Evolutionary conservation across 352 stramenopile species (phyloP), one percentile per base, ranked within the genome.

Genomic region (Globisporangium polare): DNA sequence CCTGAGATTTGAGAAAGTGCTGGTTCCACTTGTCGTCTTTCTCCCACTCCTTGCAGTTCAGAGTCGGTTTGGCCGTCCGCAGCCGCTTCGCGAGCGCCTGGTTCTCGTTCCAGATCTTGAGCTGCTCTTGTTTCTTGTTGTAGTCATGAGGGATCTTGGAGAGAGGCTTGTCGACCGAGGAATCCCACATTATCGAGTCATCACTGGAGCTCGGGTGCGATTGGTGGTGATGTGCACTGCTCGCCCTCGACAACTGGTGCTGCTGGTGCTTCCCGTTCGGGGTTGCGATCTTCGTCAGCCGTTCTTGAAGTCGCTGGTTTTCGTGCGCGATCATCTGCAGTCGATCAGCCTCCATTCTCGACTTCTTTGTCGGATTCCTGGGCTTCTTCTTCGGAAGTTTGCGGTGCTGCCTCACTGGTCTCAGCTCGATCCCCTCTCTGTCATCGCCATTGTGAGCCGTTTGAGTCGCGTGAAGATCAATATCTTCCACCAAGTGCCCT

Each of bases 71-170:
- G 2, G 81, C 76, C 37, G 72, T 88, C 9, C 77, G 71, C 13
- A 93, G 62, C 7, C 83, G 78, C 63, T 90, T 90, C 5, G 60
- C 72, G 6, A 93, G 64, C 22, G 74, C 77, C 63, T 91, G 81
- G 45, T 93, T 91, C 47, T 91, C 83, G 18, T 82, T 67, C 72
- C 72, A 89, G 33, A 93, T 93, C 35, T 85, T 85, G 27, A 75
- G 60, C 51, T 90, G 80, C 56, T 88, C 77, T 55, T 89, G 79
- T 53, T 74, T 81, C 58, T 78, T 85, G 65, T 83, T 76, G 62
- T 85, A 89, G 53, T 90, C 81, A 18, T 75, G 66, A 8, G 27
- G 4, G 2, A n/a, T 41, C 20, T 41, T 45, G 12, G 13, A 17
- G 13, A 45, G 43, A n/a, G 41, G 3, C 7, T 45, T 51, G 5